Conservation (phyloP, 768 basidiomycete species). For the Infundibulicybe gibba region DNA sequence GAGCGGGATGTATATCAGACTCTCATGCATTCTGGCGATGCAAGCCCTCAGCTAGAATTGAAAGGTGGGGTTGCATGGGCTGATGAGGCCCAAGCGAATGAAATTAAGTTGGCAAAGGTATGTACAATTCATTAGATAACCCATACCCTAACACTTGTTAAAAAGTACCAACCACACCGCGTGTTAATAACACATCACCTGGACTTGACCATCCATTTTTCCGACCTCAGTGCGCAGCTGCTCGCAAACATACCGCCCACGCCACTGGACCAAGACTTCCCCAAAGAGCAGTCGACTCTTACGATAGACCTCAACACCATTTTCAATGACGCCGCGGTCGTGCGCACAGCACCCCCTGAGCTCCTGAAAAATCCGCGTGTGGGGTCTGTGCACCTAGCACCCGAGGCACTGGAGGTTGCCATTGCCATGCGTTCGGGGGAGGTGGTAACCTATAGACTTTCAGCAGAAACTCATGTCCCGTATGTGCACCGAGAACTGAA, state of each 20-base stretch:
- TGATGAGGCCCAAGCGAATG: slow-evolving; percentile 44
- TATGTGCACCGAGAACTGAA: slow-evolving; percentile 14
- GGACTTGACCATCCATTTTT: slow-evolving; percentile 66
- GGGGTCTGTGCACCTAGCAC: slow-evolving; percentile 43
- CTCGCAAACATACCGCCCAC: slow-evolving; percentile 41
- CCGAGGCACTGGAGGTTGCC: slow-evolving; percentile 55
- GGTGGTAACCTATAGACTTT: slow-evolving; percentile 47
- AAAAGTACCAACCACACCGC: slow-evolving; percentile 58
- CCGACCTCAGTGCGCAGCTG: slow-evolving; percentile 71
- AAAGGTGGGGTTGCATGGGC: slow-evolving; percentile 57
- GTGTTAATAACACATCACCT: slow-evolving; percentile 61
- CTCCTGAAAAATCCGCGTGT: slow-evolving; percentile 29
- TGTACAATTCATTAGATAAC: slow-evolving; percentile 7
- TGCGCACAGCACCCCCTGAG: slow-evolving; percentile 19
- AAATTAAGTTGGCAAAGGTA: slow-evolving; percentile 56
- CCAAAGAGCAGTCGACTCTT: slow-evolving; percentile 56
- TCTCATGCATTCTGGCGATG: slow-evolving; percentile 22
- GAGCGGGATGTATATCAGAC: slow-evolving; percentile 44
- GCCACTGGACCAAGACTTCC: slow-evolving; percentile 60
- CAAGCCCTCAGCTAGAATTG: slow-evolving; percentile 28
- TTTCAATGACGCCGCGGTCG: slow-evolving; percentile 41
- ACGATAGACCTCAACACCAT: slow-evolving; percentile 54
- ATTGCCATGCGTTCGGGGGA: slow-evolving; percentile 55
- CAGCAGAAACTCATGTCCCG: slow-evolving; percentile 13
- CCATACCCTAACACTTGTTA: slow-evolving; percentile 1